These are phyloP conservation scores for Mrakia frigida DNA, from an alignment of 768 basidiomycete genomes.

Conservation along the genomic window DNA sequence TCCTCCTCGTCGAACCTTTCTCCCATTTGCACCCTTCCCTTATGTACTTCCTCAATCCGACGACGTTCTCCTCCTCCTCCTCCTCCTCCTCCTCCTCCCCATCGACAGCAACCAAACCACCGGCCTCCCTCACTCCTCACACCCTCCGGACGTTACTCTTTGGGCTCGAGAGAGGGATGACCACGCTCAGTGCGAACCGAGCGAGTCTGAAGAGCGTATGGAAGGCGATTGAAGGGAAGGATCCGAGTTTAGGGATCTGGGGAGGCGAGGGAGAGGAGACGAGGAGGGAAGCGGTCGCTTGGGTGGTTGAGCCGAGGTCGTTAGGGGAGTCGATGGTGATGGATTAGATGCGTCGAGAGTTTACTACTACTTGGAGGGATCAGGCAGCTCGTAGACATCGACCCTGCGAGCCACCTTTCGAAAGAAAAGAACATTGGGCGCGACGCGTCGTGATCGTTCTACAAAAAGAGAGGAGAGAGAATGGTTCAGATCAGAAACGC, in stretches of 20 bases:
- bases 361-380: too few species aligned
- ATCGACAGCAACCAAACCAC: slow-evolving; percentile 1
- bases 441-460: too few species aligned
- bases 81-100: neutral
- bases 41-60: slow-evolving; percentile 19
- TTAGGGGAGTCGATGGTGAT: slow-evolving; percentile 32
- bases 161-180: slow-evolving; percentile 67
- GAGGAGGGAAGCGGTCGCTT: slow-evolving; percentile 27
- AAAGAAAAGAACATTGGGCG: too few species aligned
- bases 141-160: slow-evolving; percentile 68
- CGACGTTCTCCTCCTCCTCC: neutral
- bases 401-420: too few species aligned
- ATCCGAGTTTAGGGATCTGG: slow-evolving; percentile 9
- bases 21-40: slow-evolving; percentile 24
- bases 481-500: too few species aligned
- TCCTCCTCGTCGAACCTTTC: slow-evolving; percentile 6
- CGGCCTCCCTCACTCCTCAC: slow-evolving; percentile 33
- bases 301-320: slow-evolving; percentile 34
- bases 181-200: slow-evolving; percentile 80
- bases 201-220: slow-evolving; percentile 71
- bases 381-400: too few species aligned
- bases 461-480: too few species aligned
- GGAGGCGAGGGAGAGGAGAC: slow-evolving; percentile 33
- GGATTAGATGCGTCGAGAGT: neutral
- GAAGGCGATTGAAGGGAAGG: slow-evolving; percentile 54